Evolutionary conservation across 2,329 filamentous ascomycete species (phyloP).

Genomic region (Curvularia lunata): DNA sequence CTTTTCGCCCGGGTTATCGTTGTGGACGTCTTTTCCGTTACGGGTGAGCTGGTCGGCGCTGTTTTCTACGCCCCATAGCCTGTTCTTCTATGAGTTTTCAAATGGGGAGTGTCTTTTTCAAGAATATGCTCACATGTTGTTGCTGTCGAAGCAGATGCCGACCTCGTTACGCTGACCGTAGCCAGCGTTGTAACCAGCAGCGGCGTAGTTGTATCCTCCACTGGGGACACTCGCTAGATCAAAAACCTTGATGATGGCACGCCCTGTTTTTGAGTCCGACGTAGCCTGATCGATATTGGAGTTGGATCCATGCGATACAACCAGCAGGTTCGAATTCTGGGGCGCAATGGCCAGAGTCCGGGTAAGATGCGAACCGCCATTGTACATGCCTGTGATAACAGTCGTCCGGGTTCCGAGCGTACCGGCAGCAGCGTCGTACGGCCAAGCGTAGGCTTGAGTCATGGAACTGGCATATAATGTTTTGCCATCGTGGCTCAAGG

Average conservation of each 20-base stretch:
- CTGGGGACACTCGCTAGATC: constrained; percentile 53
- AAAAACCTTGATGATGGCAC: constrained; percentile 70
- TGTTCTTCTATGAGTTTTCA: constrained; percentile 10
- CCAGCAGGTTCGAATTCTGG: constrained; percentile 61
- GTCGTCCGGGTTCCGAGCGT: constrained; percentile 60
- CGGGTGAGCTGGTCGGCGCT: constrained; percentile 68
- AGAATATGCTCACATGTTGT: constrained; percentile 56
- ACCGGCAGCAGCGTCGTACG: constrained; percentile 62
- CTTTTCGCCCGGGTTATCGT: constrained; percentile 74
- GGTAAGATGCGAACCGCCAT: constrained; percentile 64
- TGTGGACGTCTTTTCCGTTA: constrained; percentile 65
- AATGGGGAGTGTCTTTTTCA: constrained; percentile 10
- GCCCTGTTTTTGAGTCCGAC: constrained; percentile 59
- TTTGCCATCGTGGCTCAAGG: constrained; percentile 54
- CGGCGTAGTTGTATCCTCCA: constrained; percentile 57
- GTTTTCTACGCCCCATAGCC: constrained; percentile 67
- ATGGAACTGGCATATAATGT: constrained; percentile 62
- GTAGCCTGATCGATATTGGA: constrained; percentile 66
- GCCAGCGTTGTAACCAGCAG: constrained; percentile 57
- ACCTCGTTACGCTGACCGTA: constrained; percentile 77
- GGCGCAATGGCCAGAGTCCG: constrained; percentile 69
- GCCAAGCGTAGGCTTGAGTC: constrained; percentile 66
- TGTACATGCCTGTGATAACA: constrained; percentile 65
- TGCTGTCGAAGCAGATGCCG: constrained; percentile 57
- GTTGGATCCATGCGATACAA: constrained; percentile 70